Percentiles rank a stretch among this genome's conserved stretches.
Conservation (phyloP, 441 rosid genomes). For the Brassica balearica region DNA sequence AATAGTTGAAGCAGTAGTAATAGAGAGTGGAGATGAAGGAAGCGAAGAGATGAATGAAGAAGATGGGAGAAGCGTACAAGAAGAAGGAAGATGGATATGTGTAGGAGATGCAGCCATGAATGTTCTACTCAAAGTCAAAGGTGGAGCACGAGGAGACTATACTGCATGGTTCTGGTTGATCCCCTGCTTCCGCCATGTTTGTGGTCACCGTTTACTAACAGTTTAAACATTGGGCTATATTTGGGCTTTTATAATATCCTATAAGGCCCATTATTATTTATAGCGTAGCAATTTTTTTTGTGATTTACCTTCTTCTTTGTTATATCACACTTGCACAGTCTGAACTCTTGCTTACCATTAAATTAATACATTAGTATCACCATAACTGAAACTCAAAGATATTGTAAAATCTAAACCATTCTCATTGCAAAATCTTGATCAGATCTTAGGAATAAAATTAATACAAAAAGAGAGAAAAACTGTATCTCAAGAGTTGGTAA, state of each 20-base stretch:
- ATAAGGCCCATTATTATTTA: background rate
- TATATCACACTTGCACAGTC: background rate
- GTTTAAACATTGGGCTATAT: background rate
- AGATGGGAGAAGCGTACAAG: constrained; percentile 24
- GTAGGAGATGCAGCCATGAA: constrained; percentile 3
- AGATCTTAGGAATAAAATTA: no score
- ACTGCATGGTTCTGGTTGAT: constrained; percentile 1
- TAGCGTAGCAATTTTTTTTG: background rate
- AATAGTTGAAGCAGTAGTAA: constrained; percentile 8
- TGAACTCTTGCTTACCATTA: background rate
- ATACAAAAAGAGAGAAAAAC: background rate
- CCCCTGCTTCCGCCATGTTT: constrained; percentile 6
- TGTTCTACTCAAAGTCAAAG: background rate
- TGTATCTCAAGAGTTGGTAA: background rate
- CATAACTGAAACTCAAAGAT: background rate
- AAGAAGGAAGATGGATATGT: constrained; percentile 26
- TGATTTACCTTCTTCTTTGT: background rate
- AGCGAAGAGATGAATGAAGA: constrained; percentile 2
- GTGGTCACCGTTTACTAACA: background rate
- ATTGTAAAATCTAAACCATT: background rate
- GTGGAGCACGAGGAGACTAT: background rate
- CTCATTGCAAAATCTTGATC: background rate
- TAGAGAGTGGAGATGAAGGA: constrained; percentile 2
- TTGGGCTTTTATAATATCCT: background rate
- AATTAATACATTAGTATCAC: background rate